Evolutionary conservation across 2,329 filamentous ascomycete species (phyloP).

Genomic region (Lasiodiplodia citricola): DNA sequence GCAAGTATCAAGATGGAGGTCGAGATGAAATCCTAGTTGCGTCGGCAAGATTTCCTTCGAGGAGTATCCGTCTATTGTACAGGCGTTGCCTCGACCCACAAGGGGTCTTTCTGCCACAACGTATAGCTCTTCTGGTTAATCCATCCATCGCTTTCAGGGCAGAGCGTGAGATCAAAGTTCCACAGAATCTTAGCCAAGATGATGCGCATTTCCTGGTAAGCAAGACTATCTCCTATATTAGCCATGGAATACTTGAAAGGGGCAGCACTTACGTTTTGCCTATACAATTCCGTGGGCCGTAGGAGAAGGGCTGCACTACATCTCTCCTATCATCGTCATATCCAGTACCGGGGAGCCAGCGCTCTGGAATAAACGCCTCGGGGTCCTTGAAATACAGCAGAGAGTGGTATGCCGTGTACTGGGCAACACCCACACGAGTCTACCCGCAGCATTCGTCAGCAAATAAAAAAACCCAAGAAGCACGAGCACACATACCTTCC

Average conservation of each 20-base stretch:
- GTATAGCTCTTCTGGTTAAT: neutral
- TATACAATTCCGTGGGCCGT: slow-evolving; percentile 44
- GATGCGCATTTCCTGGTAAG: slow-evolving; percentile 44
- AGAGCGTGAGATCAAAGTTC: slow-evolving; percentile 45
- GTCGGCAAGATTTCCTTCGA: accelerated
- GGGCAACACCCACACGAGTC: neutral
- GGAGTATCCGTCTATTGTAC: neutral
- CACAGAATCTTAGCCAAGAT: slow-evolving; percentile 46
- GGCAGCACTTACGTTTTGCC: slow-evolving; percentile 35
- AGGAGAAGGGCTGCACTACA: slow-evolving; percentile 39
- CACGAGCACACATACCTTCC: slow-evolving; percentile 35
- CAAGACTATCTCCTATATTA: slow-evolving; percentile 32
- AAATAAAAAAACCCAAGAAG: slow-evolving; percentile 20
- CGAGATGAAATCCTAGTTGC: no score
- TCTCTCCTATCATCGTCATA: slow-evolving; percentile 35
- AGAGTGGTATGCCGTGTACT: neutral
- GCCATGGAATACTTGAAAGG: neutral
- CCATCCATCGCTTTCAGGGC: neutral
- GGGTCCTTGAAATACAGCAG: slow-evolving; percentile 29
- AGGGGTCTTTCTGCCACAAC: neutral
- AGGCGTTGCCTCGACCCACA: neutral
- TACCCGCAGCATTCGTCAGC: neutral
- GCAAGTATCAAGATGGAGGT: no score
- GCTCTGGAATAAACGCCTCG: slow-evolving; percentile 37
- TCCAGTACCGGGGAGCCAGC: slow-evolving; percentile 39